Percentiles rank a stretch among this genome's conserved stretches.
Evolutionary conservation across 768 basidiomycete species (phyloP).

Genomic region (Asterophora parasitica): DNA sequence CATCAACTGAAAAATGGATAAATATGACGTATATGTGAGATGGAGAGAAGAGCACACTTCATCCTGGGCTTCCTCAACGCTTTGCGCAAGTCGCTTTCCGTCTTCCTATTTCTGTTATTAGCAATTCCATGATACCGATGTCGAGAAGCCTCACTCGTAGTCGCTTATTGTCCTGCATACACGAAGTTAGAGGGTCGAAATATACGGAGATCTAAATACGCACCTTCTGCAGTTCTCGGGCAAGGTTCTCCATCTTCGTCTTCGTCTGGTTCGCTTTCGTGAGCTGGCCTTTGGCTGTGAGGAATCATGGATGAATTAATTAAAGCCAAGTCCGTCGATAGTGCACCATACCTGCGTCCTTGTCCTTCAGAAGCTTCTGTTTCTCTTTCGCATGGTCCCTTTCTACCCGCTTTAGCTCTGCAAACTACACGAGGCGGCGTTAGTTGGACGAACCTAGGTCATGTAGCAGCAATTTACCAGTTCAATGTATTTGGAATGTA

Average conservation of each 20-base stretch:
- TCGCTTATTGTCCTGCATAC: constrained; percentile 77
- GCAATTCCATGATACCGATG: constrained; percentile 9
- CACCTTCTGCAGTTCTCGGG: constrained; percentile 87
- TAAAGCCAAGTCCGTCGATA: not conserved
- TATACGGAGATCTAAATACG: constrained; percentile 4
- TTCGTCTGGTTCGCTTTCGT: constrained; percentile 88
- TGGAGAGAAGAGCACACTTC: constrained; percentile 44
- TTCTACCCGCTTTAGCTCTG: constrained; percentile 82
- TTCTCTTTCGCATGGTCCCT: constrained; percentile 90
- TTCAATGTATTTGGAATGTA: constrained; percentile 86
- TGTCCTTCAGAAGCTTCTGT: constrained; percentile 87
- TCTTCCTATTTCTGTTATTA: constrained; percentile 58
- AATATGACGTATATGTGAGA: constrained; percentile 10
- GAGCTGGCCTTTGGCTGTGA: constrained; percentile 72
- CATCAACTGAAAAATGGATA: constrained; percentile 41
- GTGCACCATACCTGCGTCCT: constrained; percentile 66
- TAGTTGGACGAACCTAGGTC: constrained; percentile 12
- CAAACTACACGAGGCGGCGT: constrained; percentile 53
- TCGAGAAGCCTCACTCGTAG: constrained; percentile 54
- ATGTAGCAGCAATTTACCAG: constrained; percentile 47
- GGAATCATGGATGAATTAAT: constrained; percentile 8
- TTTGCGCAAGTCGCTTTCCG: constrained; percentile 72
- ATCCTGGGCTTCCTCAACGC: constrained; percentile 82
- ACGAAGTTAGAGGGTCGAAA: constrained; percentile 9
- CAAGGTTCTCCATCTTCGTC: constrained; percentile 86